Evolutionary conservation across 176 grass and related monocot genomes (phyloP).

Genomic region (Eremochloa ophiuroides): DNA sequence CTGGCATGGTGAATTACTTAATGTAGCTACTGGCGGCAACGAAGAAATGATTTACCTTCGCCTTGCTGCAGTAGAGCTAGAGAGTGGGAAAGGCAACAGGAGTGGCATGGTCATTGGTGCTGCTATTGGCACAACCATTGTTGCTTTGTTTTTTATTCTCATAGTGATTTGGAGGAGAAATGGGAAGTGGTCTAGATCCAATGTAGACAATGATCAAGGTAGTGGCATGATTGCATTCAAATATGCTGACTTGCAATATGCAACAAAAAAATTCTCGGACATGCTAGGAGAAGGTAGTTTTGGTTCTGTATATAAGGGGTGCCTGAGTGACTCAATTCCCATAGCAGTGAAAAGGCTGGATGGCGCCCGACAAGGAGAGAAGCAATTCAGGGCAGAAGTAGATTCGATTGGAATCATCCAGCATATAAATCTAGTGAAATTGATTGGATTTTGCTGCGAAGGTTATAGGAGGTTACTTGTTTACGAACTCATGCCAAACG

Average conservation of each 20-base stretch:
- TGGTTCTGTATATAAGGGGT: conserved; percentile 65
- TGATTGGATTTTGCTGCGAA: conserved; percentile 58
- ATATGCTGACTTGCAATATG: conserved; percentile 32
- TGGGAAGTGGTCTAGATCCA: not conserved
- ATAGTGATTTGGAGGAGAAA: not conserved
- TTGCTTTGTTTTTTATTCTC: not conserved
- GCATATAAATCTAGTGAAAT: conserved; percentile 57
- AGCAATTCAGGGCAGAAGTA: conserved; percentile 57
- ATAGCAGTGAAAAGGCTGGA: conserved; percentile 70
- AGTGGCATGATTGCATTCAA: conserved; percentile 28
- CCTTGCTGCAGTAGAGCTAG: conserved; percentile 42
- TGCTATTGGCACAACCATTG: not conserved
- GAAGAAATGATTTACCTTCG: conserved; percentile 49
- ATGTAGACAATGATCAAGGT: conserved; percentile 7
- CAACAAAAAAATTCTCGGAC: conserved; percentile 60
- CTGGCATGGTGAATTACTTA: conserved; percentile 45
- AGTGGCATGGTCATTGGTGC: not conserved
- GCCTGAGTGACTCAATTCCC: conserved; percentile 23
- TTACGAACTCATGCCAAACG: conserved; percentile 54
- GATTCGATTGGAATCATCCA: conserved; percentile 43
- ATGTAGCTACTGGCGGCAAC: conserved; percentile 16
- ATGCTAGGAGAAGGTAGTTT: conserved; percentile 56
- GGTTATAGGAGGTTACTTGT: conserved; percentile 37
- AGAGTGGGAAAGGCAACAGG: not conserved
- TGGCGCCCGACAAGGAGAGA: conserved; percentile 47